These are phyloP conservation scores for Ustilago trichophora DNA, from an alignment of 1,284 basidiomycete genomes.

Conservation along the genomic window DNA sequence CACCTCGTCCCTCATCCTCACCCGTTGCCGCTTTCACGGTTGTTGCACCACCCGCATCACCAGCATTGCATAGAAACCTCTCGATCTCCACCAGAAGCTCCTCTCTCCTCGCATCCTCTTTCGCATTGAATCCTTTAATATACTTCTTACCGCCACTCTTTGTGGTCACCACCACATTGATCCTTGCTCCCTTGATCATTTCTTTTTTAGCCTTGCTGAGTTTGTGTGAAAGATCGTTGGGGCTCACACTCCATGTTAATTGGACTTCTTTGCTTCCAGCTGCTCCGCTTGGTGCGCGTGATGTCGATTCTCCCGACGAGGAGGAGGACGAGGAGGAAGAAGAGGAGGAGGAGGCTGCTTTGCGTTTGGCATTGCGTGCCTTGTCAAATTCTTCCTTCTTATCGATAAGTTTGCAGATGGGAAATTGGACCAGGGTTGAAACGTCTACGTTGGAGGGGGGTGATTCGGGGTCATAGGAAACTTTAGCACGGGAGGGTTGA, in stretches of 20 bases:
- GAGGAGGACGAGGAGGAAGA: background rate
- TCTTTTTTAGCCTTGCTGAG: slow-evolving; percentile 44
- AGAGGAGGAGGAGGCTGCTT: background rate
- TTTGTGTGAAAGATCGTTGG: slow-evolving; percentile 58
- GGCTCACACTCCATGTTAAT: slow-evolving; percentile 52
- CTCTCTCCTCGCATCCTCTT: slow-evolving; percentile 14
- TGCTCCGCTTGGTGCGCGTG: too few relatives aligned
- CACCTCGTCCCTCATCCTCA: background rate
- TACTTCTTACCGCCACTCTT: slow-evolving; percentile 25
- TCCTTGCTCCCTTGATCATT: slow-evolving; percentile 32
- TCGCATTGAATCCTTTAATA: slow-evolving; percentile 24
- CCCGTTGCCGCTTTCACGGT: too few relatives aligned
- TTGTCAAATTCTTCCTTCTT: slow-evolving; percentile 66
- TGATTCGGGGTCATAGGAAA: slow-evolving; percentile 9
- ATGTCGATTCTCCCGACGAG: too few relatives aligned
- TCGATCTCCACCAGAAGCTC: slow-evolving; percentile 19
- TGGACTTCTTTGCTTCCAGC: slow-evolving; percentile 57
- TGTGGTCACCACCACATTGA: slow-evolving; percentile 42
- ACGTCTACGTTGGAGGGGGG: slow-evolving; percentile 1
- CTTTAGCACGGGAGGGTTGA: slow-evolving; percentile 8
- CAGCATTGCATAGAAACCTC: slow-evolving; percentile 8
- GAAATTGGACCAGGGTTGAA: slow-evolving; percentile 33
- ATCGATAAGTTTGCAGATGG: slow-evolving; percentile 67
- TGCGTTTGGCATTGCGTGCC: slow-evolving; percentile 37
- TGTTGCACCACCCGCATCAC: too few relatives aligned